These are phyloP conservation scores for Infundibulicybe gibba DNA, from an alignment of 768 basidiomycete genomes.

Conservation along the genomic window DNA sequence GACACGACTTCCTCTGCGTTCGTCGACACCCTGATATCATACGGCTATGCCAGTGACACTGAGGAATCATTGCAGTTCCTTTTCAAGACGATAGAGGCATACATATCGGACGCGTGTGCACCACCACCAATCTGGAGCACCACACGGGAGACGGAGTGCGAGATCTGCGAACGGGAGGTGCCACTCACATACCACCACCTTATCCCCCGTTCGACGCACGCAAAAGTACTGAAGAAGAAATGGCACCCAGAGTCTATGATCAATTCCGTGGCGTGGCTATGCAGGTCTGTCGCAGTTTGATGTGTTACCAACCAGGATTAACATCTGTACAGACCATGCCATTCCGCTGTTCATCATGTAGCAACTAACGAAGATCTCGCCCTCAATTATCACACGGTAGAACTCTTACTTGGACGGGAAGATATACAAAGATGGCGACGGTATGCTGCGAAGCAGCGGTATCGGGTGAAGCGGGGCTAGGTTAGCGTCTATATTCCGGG, in stretches of 20 bases:
- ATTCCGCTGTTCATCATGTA: slow-evolving; percentile 46
- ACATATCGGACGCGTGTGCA: slow-evolving; percentile 40
- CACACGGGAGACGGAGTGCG: slow-evolving; percentile 51
- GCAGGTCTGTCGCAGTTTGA: slow-evolving; percentile 31
- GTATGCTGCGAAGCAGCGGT: slow-evolving; percentile 48
- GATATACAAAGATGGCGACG: slow-evolving; percentile 54
- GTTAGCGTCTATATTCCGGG: too few relatives aligned
- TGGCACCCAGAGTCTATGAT: slow-evolving; percentile 53
- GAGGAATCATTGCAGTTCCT: slow-evolving; percentile 40
- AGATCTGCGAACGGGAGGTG: slow-evolving; percentile 55
- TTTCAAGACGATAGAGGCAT: slow-evolving; percentile 34
- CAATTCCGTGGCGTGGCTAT: slow-evolving; percentile 60
- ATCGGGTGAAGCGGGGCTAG: slow-evolving; percentile 21
- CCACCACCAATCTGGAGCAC: slow-evolving; percentile 50
- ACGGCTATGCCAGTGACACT: slow-evolving; percentile 35
- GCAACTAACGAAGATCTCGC: slow-evolving; percentile 50
- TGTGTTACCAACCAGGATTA: background rate
- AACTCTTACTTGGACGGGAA: slow-evolving; percentile 44
- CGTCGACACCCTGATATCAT: slow-evolving; percentile 47
- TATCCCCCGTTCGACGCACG: slow-evolving; percentile 50
- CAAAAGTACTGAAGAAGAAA: slow-evolving; percentile 51
- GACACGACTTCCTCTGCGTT: slow-evolving; percentile 37
- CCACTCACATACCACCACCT: slow-evolving; percentile 62
- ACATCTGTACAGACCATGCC: slow-evolving; percentile 39
- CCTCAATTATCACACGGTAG: slow-evolving; percentile 44